Conservation (phyloP, 1,284 basidiomycete genomes). For the Austroboletus niveus region DNA sequence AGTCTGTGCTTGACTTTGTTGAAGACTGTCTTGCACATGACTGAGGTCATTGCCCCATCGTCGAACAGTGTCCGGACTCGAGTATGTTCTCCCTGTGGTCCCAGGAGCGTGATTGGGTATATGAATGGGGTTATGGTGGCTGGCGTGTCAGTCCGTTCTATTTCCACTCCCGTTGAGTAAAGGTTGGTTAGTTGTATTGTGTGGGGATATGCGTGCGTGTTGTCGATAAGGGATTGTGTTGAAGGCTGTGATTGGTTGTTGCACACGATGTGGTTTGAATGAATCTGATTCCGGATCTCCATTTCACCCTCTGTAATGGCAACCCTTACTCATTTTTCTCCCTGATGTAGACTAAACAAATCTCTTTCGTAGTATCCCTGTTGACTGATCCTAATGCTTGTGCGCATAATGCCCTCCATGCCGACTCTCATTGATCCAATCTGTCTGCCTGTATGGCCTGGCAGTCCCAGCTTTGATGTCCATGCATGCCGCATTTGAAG, state of each 20-base stretch:
- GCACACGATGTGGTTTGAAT: too few relatives aligned
- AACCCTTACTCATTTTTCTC: too few relatives aligned
- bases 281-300: too few relatives aligned
- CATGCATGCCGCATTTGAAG: background rate
- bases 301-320: too few relatives aligned
- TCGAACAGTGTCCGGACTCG: background rate
- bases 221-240: background rate
- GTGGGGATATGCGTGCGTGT: background rate
- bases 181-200: background rate
- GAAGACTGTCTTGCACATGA: background rate
- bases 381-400: too few relatives aligned
- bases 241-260: too few relatives aligned
- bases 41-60: background rate
- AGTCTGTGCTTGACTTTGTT: background rate
- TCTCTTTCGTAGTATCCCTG: too few relatives aligned
- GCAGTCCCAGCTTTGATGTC: background rate
- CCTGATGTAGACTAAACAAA: too few relatives aligned
- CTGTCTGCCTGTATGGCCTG: background rate
- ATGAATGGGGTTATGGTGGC: background rate
- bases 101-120: background rate
- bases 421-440: background rate
- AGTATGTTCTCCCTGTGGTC: background rate
- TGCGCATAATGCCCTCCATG: too few relatives aligned
- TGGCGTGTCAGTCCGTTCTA: background rate
- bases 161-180: background rate